phyloP scores from a whole-genome alignment of 169 alveolate genomes.

The Cryptosporidium bovis region DNA sequence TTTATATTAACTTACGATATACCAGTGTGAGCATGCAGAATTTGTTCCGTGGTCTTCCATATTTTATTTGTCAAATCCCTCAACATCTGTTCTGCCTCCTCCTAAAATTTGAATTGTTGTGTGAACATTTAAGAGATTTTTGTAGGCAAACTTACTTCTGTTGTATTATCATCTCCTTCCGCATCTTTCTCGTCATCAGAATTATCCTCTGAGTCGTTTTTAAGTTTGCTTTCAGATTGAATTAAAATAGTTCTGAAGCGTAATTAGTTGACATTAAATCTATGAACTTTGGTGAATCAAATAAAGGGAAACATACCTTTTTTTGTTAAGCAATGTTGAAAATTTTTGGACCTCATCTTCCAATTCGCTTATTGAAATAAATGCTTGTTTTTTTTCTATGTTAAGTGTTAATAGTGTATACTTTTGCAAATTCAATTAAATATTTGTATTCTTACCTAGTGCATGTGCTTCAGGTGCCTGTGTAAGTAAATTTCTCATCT shows the following conservation, averaged over 20 bases:
- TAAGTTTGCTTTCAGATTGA: constrained; percentile 11
- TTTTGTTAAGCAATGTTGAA: constrained; percentile 2
- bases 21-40: constrained; percentile 73
- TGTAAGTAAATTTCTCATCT: constrained; percentile 41
- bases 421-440: not conserved
- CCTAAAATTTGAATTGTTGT: constrained; percentile 7
- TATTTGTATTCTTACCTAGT: constrained; percentile 17
- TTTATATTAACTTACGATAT: constrained; percentile 39
- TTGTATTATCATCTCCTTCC: constrained; percentile 32
- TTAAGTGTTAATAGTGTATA: not conserved
- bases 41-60: constrained; percentile 70
- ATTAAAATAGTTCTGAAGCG: constrained; percentile 5
- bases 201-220: not conserved
- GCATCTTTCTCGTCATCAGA: constrained; percentile 2
- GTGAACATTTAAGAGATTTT: not conserved
- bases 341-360: constrained; percentile 40
- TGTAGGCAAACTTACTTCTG: constrained; percentile 42
- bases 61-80: constrained; percentile 47
- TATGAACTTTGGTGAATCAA: not conserved
- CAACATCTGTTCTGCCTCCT: constrained; percentile 56
- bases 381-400: constrained; percentile 52
- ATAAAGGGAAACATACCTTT: constrained; percentile 16
- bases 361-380: constrained; percentile 54
- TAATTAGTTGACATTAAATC: not conserved
- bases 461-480: constrained; percentile 56